phyloP scores from a whole-genome alignment of 495 filamentous ascomycete genomes.

The Letharia lupina region DNA sequence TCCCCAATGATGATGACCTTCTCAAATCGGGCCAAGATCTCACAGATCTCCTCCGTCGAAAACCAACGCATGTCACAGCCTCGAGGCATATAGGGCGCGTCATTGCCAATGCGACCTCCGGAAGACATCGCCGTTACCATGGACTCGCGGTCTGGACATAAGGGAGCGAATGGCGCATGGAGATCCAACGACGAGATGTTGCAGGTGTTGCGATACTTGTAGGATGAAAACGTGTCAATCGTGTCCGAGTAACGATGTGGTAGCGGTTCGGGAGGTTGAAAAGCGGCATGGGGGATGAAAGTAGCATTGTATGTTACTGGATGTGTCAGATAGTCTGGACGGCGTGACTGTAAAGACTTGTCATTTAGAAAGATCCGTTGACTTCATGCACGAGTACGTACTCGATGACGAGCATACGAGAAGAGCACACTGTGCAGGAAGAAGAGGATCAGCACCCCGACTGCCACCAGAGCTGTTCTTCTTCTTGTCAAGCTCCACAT shows the following conservation, averaged over 20 bases:
- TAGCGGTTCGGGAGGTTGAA: slow-evolving; percentile 32
- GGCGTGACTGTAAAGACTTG: slow-evolving; percentile 13
- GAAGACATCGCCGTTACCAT: slow-evolving; percentile 45
- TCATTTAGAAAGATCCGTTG: neutral
- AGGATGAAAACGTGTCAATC: slow-evolving; percentile 32
- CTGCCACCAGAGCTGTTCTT: slow-evolving; percentile 1
- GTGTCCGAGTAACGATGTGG: slow-evolving; percentile 31
- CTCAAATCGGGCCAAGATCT: slow-evolving; percentile 40
- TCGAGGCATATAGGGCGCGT: slow-evolving; percentile 42
- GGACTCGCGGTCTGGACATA: slow-evolving; percentile 34
- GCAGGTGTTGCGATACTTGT: slow-evolving; percentile 38
- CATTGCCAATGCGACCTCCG: slow-evolving; percentile 42
- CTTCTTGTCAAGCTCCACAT: slow-evolving; percentile 13
- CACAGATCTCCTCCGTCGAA: slow-evolving; percentile 42
- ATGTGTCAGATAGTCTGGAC: slow-evolving; percentile 24
- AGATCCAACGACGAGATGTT: slow-evolving; percentile 44
- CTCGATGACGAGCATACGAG: neutral
- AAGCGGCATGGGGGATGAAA: slow-evolving; percentile 28
- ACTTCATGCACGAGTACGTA: neutral
- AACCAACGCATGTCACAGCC: slow-evolving; percentile 47
- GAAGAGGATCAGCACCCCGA: neutral
- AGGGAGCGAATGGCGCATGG: slow-evolving; percentile 37
- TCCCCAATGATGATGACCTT: slow-evolving; percentile 44
- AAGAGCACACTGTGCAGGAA: slow-evolving; percentile 9
- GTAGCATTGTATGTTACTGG: slow-evolving; percentile 23